A percentile compares a stretch with the other conserved stretches of the same genome.
phyloP scores from a whole-genome alignment of 805 yeast genomes.

The Candida insectorum region DNA sequence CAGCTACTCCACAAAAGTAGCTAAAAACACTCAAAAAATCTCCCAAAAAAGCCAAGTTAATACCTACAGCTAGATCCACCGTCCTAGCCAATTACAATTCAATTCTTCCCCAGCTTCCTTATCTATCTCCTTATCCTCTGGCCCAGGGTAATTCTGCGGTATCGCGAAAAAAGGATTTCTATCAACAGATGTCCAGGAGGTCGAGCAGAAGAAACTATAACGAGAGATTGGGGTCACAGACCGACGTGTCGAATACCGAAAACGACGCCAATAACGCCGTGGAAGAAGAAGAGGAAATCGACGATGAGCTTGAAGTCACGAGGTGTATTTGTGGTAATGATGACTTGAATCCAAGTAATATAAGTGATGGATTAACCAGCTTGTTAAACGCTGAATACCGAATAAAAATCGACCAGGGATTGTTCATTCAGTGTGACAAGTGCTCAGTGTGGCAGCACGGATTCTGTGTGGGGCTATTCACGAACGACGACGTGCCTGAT shows the following conservation, averaged over 20 bases:
- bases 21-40: no score
- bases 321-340: slow-evolving; percentile 42
- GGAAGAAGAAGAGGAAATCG: slow-evolving; percentile 17
- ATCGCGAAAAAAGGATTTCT: no score
- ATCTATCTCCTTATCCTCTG: no score
- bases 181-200: slow-evolving; percentile 16
- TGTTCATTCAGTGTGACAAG: slow-evolving; percentile 80
- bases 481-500: slow-evolving; percentile 78
- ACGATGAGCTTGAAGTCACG: slow-evolving; percentile 40
- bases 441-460: slow-evolving; percentile 99
- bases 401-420: slow-evolving; percentile 50
- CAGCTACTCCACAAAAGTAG: no score
- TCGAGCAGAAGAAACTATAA: slow-evolving; percentile 10
- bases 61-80: no score
- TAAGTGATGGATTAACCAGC: slow-evolving; percentile 22
- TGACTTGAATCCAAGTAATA: slow-evolving; percentile 25
- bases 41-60: no score
- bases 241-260: no score
- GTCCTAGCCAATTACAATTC: no score
- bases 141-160: no score
- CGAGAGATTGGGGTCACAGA: slow-evolving; percentile 7
- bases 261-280: slow-evolving; percentile 3
- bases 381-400: slow-evolving; percentile 29
- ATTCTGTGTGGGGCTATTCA: slow-evolving; percentile 82
- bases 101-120: no score